Evolutionary conservation across 225 moss, liverwort and hornwort species (phyloP).

Genomic region (Marchantia polymorpha): DNA sequence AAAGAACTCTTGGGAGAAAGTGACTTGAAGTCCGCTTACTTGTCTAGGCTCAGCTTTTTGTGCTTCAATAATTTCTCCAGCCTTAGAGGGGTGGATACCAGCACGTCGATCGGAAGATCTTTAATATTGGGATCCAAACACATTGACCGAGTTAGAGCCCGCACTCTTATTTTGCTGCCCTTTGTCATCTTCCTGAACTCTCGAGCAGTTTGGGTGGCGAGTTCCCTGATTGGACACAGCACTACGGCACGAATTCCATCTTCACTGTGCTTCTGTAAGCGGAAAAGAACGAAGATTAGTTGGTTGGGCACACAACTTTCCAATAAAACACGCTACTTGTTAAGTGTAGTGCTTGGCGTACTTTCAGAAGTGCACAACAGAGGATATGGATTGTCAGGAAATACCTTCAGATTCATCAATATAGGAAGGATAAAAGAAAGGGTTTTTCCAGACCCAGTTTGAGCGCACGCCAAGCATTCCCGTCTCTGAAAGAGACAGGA

Average conservation of each 20-base stretch:
- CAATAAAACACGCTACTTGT: no score
- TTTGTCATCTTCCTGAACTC: constrained; percentile 60
- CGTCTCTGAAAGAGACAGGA: constrained; percentile 44
- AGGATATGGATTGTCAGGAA: no score
- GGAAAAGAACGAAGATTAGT: neutral
- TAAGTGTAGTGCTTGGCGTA: no score
- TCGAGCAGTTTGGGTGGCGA: constrained; percentile 74
- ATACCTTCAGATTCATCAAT: constrained; percentile 66
- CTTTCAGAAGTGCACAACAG: no score
- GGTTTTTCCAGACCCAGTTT: constrained; percentile 94
- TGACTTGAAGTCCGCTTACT: constrained; percentile 35
- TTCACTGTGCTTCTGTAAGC: constrained; percentile 46
- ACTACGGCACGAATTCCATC: constrained; percentile 63
- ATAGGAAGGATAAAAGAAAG: constrained; percentile 87
- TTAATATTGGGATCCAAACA: constrained; percentile 60
- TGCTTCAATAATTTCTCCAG: constrained; percentile 66
- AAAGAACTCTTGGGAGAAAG: neutral
- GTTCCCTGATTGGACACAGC: constrained; percentile 81
- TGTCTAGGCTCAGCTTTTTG: constrained; percentile 66
- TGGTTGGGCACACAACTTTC: neutral
- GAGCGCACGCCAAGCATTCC: constrained; percentile 91
- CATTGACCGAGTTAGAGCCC: constrained; percentile 66
- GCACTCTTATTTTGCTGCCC: constrained; percentile 58
- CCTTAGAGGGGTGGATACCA: constrained; percentile 80
- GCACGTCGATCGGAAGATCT: constrained; percentile 72